phyloP scores from a whole-genome alignment of 441 rosid species.

The Erodium texanum region DNA sequence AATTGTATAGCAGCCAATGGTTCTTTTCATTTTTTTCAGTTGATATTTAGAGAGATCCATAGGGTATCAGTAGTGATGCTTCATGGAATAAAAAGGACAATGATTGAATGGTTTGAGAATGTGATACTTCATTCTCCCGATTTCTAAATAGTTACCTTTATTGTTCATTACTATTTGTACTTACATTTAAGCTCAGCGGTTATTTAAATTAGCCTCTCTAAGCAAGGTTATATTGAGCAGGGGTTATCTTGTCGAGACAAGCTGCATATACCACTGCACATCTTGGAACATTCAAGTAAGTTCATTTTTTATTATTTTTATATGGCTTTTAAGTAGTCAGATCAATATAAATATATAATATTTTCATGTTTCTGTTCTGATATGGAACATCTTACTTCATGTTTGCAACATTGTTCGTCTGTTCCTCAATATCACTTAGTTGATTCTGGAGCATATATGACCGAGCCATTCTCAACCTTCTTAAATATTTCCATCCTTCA shows the following conservation, averaged over 20 bases:
- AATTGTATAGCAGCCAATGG: background rate
- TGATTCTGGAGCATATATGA: too few relatives aligned
- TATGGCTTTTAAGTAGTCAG: background rate
- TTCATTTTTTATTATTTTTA: background rate
- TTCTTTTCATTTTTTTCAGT: background rate
- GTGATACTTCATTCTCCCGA: background rate
- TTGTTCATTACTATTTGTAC: background rate
- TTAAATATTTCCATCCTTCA: too few relatives aligned
- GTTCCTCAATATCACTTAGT: background rate
- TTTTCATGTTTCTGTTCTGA: background rate
- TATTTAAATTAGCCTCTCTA: background rate
- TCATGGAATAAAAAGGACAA: background rate
- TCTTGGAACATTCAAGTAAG: slow-evolving; percentile 53
- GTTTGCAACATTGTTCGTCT: background rate
- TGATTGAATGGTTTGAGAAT: background rate
- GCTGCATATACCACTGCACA: slow-evolving; percentile 99
- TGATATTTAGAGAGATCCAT: too few relatives aligned
- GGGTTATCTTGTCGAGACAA: slow-evolving; percentile 85
- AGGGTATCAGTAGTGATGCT: background rate
- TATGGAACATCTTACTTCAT: background rate
- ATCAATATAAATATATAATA: background rate
- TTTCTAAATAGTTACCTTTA: background rate
- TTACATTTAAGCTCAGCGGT: too few relatives aligned
- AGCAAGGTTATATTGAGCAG: slow-evolving; percentile 28
- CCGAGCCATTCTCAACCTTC: too few relatives aligned